Base-by-base conservation (phyloP, 306 rosid species). In the Albizia julibrissin region DNA sequence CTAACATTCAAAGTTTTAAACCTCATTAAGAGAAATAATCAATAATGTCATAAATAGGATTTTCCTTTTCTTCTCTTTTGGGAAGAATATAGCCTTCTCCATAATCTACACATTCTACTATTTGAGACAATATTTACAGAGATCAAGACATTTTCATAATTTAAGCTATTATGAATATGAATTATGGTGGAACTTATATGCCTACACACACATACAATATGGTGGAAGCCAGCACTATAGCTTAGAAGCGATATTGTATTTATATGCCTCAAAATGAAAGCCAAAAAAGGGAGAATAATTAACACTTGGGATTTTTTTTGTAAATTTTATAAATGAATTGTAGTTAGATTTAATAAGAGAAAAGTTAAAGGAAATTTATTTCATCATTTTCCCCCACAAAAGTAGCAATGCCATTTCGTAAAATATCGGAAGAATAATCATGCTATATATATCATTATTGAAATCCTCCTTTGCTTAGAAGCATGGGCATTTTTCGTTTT, bases 401-500 rank as follows among this genome's bases (percentile, higher is more conserved):
- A 69, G 33, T 21, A 39, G 19, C 21, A 40, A 10, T n/a, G 19
- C 3, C 33, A 70, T 70, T 69, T 42, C 26, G 54, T 22, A 8
- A 24, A 69, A 56, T 21, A n/a, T 56, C 14, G 1, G 22, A 29
- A 8, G 31, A 40, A 8, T 69, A 69, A 69, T 69, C 46, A 68
- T 37, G 29, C 29, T 21, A 37, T 69, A 54, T 22, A 69, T 69
- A 56, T 56, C 64, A 56, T 56, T 29, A 56, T 42, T 40, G 74
- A 70, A 13, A 22, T 69, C 34, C 54, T 69, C 74, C 74, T 69
- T 69, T 42, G 52, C 74, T 69, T 42, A 42, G 54, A 69, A 69
- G 74, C 54, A 42, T 39, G 27, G 50, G 18, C 16, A 21, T 34
- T 39, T 64, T 64, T 29, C 69, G 1, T 69, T 37, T 69, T 39